A percentile compares a stretch with the other conserved stretches of the same genome.
Evolutionary conservation across 106 monocot genomes (phyloP).

Genomic region (Dendrobium huoshanense): DNA sequence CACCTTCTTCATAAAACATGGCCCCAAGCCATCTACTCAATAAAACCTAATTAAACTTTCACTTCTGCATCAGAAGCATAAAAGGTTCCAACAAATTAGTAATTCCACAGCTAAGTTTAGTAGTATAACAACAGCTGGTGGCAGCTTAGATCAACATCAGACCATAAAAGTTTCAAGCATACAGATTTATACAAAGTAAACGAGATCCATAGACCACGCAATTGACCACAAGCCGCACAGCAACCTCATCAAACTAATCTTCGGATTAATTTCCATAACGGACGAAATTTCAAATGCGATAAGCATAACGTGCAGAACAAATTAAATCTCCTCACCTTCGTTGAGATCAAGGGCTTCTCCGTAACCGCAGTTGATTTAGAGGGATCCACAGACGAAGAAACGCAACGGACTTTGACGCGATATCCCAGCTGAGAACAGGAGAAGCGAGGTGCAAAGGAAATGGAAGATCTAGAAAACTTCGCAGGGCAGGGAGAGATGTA

Average conservation of each 20-base stretch:
- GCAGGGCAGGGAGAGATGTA: conserved; percentile 8
- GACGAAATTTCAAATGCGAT: neutral
- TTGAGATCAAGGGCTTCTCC: conserved; percentile 16
- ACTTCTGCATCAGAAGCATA: neutral
- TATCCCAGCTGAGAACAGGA: neutral
- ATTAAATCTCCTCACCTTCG: conserved; percentile 21
- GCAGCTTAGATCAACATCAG: neutral
- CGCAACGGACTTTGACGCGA: conserved; percentile 20
- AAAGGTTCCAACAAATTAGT: neutral
- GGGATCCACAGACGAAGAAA: conserved; percentile 31
- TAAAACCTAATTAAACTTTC: neutral
- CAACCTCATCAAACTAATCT: neutral
- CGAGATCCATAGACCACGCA: neutral
- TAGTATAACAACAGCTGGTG: neutral
- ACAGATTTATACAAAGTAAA: neutral
- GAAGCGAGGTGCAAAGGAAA: neutral
- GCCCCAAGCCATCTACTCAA: neutral
- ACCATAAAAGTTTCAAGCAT: neutral
- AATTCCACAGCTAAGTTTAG: neutral
- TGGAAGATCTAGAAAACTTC: conserved; percentile 7
- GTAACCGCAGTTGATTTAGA: conserved; percentile 13
- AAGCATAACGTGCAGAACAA: neutral
- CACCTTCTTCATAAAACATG: neutral
- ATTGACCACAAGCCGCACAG: neutral
- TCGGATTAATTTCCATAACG: neutral